Base-by-base conservation (phyloP, 225 moss, liverwort and hornwort species). In the Physcomitrellopsis africana region DNA sequence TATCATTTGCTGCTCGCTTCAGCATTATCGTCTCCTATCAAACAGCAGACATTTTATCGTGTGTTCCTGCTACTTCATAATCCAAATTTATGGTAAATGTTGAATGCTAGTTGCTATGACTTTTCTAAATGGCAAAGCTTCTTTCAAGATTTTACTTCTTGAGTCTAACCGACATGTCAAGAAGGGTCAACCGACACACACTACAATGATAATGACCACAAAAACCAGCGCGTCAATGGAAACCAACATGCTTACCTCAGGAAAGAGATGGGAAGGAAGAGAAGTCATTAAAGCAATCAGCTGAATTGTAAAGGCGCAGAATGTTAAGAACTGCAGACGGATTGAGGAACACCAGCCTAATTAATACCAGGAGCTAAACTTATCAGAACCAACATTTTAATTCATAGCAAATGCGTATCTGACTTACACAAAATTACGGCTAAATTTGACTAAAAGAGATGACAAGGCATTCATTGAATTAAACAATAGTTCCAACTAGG, bases 241-340 rank as follows among this genome's bases (percentile, higher is more conserved):
- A 72, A 18, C 2, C 54, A 47, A 29, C 12, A 29, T 48, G 56
- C 65, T 54, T 83, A 84, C 84, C 84, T 84, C 81, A 23, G 81
- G 86, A 64, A 84, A 83, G 37, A 81, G 72, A 79, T 87, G 83
- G 23, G 78, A 68, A 29, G 79, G 51, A 67, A 81, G 67, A 69
- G 76, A 76, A 37, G 54, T 37, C 63, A 66, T 29, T 44, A 84
- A 72, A 61, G 83, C 67, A 66, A 81, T 58, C 72, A 75, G 68
- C 60, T 87, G 81, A 60, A 87, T 81, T 55, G 78, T 69, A 63
- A 84, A 84, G 71, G 81, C 72, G 77, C 83, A 84, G 72, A 84
- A 86, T 19, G 69, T 78, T 67, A 86, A 69, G 64, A 67, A 81
- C 78, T 83, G 83, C 75, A 78, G 46, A 67, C 49, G 51, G 15